A percentile compares a stretch with the other conserved stretches of the same genome.
Conservation (phyloP, 257 asterid genomes). For the Lycium barbarum region DNA sequence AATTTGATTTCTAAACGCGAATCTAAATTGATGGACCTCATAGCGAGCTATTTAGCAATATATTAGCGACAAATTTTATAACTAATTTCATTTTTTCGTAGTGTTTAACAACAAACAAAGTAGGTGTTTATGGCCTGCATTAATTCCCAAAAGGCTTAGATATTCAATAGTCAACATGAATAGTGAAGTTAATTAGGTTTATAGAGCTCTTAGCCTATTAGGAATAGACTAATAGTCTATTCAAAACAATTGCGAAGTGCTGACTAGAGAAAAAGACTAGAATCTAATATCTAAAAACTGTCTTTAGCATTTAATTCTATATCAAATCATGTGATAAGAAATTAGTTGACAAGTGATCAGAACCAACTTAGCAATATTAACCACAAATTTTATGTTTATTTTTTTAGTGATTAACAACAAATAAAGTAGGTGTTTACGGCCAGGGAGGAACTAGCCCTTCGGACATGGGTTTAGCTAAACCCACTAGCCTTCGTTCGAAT, state of each 20-base stretch:
- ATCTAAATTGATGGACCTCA: too few species aligned
- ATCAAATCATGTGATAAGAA: not conserved
- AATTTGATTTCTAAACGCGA: too few species aligned
- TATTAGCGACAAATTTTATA: not conserved
- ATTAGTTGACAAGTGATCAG: not conserved
- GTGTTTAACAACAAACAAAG: not conserved
- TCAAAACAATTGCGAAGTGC: not conserved
- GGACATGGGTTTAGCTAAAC: too few species aligned
- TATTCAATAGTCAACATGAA: not conserved
- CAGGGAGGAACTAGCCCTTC: too few species aligned
- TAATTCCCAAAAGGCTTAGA: not conserved
- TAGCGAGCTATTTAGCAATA: too few species aligned
- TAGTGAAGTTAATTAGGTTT: not conserved
- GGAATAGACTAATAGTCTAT: not conserved
- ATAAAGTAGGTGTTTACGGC: too few species aligned
- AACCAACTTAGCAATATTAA: not conserved
- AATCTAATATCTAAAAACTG: not conserved
- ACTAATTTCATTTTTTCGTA: not conserved
- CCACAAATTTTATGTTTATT: too few species aligned
- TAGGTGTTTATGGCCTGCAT: not conserved
- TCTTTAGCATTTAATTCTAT: constrained; percentile 7
- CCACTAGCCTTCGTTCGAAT: too few species aligned
- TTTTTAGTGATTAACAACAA: too few species aligned
- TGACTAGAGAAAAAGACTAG: constrained; percentile 15
- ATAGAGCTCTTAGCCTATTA: not conserved